A percentile compares a stretch with the other conserved stretches of the same genome.
Evolutionary conservation across 441 rosid species (phyloP).

Genomic region (California macrophylla): DNA sequence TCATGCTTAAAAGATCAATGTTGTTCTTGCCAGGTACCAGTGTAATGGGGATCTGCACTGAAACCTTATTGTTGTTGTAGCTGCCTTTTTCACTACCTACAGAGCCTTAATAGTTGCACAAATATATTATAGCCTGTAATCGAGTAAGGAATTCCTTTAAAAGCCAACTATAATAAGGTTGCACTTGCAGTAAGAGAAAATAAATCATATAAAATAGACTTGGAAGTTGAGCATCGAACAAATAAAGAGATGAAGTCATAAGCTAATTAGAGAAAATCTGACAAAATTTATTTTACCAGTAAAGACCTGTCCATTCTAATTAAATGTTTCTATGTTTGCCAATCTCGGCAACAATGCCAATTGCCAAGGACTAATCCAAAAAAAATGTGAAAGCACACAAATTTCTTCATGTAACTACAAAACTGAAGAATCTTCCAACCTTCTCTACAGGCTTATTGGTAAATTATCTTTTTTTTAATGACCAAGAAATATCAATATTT

Average conservation of each 20-base stretch:
- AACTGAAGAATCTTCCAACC: not conserved
- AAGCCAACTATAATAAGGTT: not conserved
- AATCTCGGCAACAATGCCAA: not conserved
- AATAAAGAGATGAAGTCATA: not conserved
- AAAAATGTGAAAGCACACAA: not conserved
- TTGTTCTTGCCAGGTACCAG: constrained; percentile 60
- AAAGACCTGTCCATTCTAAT: not conserved
- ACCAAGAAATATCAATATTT: not conserved
- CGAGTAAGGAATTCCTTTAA: not conserved
- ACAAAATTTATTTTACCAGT: not conserved
- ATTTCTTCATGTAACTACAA: not conserved
- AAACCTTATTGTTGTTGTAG: constrained; percentile 36
- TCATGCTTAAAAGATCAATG: constrained; percentile 74
- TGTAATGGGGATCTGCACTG: constrained; percentile 50
- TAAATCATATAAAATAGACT: not conserved
- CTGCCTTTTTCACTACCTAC: constrained; percentile 63
- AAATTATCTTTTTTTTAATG: not conserved
- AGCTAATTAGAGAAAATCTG: not conserved
- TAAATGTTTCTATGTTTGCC: not conserved
- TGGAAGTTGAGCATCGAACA: not conserved
- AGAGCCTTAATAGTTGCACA: constrained; percentile 10
- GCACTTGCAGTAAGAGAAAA: not conserved
- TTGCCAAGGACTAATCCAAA: not conserved
- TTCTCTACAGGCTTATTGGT: not conserved
- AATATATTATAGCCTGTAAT: not conserved